These are phyloP conservation scores for Lentinus brumalis DNA, from an alignment of 768 basidiomycete genomes.

Conservation along the genomic window DNA sequence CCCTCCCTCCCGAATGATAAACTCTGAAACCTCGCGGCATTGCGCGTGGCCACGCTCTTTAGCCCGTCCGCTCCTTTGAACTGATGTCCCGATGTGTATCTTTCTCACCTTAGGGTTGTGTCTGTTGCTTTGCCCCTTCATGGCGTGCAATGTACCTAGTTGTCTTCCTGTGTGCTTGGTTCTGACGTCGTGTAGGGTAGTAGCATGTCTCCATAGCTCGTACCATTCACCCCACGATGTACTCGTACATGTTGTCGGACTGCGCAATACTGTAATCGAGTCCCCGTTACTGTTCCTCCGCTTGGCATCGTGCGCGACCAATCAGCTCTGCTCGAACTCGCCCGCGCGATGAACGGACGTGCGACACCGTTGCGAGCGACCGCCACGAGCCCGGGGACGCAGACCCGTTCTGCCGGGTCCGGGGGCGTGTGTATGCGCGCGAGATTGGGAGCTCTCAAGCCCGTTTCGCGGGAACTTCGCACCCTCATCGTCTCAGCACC, in stretches of 20 bases:
- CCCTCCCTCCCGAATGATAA: background rate
- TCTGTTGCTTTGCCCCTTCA: background rate
- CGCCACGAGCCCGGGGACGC: no score
- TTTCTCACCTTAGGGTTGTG: background rate
- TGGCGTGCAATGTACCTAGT: slow-evolving; percentile 4
- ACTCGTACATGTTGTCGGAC: background rate
- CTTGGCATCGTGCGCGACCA: no score
- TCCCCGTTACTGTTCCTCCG: no score
- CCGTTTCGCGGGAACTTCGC: slow-evolving; percentile 11
- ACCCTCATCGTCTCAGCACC: background rate
- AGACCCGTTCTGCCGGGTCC: no score
- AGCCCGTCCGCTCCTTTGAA: slow-evolving; percentile 4
- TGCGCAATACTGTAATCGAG: background rate
- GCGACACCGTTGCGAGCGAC: background rate
- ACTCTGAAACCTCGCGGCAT: background rate
- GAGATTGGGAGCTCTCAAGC: slow-evolving; percentile 2
- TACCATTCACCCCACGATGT: slow-evolving; percentile 5
- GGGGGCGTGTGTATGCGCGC: no score
- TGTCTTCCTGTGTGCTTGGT: background rate
- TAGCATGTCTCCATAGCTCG: slow-evolving; percentile 10
- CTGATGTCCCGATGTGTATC: background rate
- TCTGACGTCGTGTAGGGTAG: slow-evolving; percentile 1
- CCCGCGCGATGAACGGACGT: no score
- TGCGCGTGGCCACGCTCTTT: slow-evolving; percentile 10
- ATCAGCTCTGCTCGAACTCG: no score